Percentiles rank a stretch among this genome's conserved stretches.
phyloP scores from a whole-genome alignment of 1,284 basidiomycete genomes.

The Tilletia horrida region DNA sequence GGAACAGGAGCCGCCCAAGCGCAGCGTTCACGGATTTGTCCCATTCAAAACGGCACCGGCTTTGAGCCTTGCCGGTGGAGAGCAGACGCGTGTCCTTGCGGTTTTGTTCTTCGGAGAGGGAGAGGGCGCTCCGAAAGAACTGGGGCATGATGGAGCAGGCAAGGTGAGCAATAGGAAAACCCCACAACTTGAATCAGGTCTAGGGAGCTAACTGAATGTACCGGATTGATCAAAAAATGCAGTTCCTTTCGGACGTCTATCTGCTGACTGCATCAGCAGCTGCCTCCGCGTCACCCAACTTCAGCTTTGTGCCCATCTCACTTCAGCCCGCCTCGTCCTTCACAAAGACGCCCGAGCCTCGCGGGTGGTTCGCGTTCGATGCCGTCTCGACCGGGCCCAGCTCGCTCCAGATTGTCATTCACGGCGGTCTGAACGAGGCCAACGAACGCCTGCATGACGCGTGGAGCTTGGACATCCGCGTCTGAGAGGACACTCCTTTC shows the following conservation, averaged over 20 bases:
- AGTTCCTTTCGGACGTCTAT: slow-evolving; percentile 26
- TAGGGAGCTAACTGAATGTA: too few species aligned
- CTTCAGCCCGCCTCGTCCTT: slow-evolving; percentile 11
- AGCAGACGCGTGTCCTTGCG: slow-evolving; percentile 32
- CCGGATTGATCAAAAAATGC: slow-evolving; percentile 14
- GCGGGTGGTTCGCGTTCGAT: slow-evolving; percentile 55
- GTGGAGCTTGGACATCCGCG: slow-evolving; percentile 42
- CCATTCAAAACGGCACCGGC: slow-evolving; percentile 20
- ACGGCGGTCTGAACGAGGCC: slow-evolving; percentile 52
- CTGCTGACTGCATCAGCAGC: slow-evolving; percentile 14
- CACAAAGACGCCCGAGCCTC: slow-evolving; percentile 20
- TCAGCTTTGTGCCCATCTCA: background rate
- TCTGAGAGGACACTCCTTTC: background rate
- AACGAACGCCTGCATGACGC: slow-evolving; percentile 52
- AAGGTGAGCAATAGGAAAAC: slow-evolving; percentile 26
- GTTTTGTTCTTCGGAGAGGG: slow-evolving; percentile 55
- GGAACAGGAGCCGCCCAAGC: slow-evolving; percentile 22
- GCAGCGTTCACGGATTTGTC: slow-evolving; percentile 25
- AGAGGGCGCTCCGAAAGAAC: slow-evolving; percentile 46
- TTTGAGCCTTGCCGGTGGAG: background rate
- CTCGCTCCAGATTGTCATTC: slow-evolving; percentile 37
- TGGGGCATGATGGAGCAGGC: slow-evolving; percentile 54
- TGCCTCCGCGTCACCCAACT: background rate
- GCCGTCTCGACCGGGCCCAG: background rate
- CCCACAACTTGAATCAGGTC: background rate